Evolutionary conservation across 805 yeast genomes (phyloP).

Genomic region (Metschnikowia koreensis): DNA sequence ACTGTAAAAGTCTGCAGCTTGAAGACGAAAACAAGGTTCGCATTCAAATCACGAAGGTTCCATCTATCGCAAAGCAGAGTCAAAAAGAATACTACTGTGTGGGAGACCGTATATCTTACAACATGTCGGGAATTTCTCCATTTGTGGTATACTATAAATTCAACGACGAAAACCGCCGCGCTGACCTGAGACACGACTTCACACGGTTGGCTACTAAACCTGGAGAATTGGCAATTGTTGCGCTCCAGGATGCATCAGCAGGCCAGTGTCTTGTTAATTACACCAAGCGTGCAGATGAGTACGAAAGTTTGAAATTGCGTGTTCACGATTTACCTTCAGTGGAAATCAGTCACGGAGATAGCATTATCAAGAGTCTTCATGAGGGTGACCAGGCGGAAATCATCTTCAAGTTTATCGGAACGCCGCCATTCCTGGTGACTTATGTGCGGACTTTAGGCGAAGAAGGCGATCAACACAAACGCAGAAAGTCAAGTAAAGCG

Average conservation of each 20-base stretch:
- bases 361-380: slow-evolving; percentile 75
- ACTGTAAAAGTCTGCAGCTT: slow-evolving; percentile 55
- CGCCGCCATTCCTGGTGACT: slow-evolving; percentile 86
- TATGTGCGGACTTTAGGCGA: slow-evolving; percentile 69
- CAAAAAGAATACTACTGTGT: slow-evolving; percentile 66
- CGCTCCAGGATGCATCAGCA: slow-evolving; percentile 70
- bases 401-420: slow-evolving; percentile 75
- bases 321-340: slow-evolving; percentile 66
- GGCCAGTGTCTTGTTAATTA: slow-evolving; percentile 69
- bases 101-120: slow-evolving; percentile 82
- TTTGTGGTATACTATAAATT: slow-evolving; percentile 74
- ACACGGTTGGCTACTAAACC: slow-evolving; percentile 76
- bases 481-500: slow-evolving; percentile 25
- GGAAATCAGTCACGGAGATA: slow-evolving; percentile 76
- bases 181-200: slow-evolving; percentile 48
- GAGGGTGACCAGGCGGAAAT: slow-evolving; percentile 95
- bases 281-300: slow-evolving; percentile 35
- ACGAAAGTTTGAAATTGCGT: slow-evolving; percentile 27
- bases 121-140: slow-evolving; percentile 77
- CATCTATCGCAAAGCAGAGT: slow-evolving; percentile 50
- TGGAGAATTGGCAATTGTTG: slow-evolving; percentile 67
- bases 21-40: slow-evolving; percentile 36
- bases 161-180: slow-evolving; percentile 57
- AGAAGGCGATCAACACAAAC: slow-evolving; percentile 15
- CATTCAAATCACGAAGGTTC: slow-evolving; percentile 72